phyloP scores from a whole-genome alignment of 495 filamentous ascomycete species.

The Talaromyces trachyspermus region DNA sequence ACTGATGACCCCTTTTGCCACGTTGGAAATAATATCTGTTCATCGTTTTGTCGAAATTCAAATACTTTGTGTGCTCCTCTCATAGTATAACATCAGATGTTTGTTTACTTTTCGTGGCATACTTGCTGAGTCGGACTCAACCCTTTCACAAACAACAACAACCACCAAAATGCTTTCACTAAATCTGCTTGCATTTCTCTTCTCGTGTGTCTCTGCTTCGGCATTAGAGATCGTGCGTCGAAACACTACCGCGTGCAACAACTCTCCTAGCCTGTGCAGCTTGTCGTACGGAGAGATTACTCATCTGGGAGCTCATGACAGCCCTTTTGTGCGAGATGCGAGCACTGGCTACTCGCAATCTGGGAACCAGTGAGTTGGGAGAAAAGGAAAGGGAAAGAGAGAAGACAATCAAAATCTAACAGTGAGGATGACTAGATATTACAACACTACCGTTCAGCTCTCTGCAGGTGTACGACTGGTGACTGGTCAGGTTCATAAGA shows the following conservation, averaged over 20 bases:
- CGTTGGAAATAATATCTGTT: no score
- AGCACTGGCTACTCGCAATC: slow-evolving; percentile 45
- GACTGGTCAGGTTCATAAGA: slow-evolving; percentile 62
- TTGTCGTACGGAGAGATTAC: slow-evolving; percentile 55
- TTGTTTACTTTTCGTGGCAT: slow-evolving; percentile 1
- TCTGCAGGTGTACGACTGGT: slow-evolving; percentile 64
- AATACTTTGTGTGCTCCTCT: no score
- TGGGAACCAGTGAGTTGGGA: slow-evolving; percentile 51
- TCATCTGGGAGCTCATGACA: slow-evolving; percentile 58
- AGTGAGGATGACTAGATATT: slow-evolving; percentile 34
- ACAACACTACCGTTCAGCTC: slow-evolving; percentile 64
- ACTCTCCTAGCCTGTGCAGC: slow-evolving; percentile 51
- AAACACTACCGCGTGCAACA: slow-evolving; percentile 49
- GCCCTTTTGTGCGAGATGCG: slow-evolving; percentile 48
- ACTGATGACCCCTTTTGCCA: no score
- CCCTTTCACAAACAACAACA: not conserved
- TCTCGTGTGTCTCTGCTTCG: slow-evolving; percentile 22
- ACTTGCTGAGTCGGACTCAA: no score
- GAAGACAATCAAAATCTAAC: not conserved
- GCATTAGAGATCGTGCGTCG: slow-evolving; percentile 22
- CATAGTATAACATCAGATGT: no score
- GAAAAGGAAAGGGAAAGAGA: not conserved
- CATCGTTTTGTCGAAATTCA: no score
- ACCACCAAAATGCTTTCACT: not conserved
- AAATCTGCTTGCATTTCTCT: slow-evolving; percentile 22